phyloP scores from a whole-genome alignment of 306 rosid species.

The Lathyrus oleraceus region DNA sequence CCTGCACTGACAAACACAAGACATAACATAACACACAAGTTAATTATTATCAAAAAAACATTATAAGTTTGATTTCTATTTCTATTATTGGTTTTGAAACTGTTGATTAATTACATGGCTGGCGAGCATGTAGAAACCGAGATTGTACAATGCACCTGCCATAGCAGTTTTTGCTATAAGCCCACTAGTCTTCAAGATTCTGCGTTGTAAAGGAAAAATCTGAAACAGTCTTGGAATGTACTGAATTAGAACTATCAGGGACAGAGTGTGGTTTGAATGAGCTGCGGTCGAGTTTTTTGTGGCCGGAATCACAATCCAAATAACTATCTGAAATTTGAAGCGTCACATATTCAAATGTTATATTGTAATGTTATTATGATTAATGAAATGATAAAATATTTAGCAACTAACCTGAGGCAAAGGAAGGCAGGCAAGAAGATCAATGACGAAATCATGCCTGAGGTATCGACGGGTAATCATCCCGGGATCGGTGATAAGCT shows the following conservation, averaged over 20 bases:
- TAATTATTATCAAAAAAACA: conserved; percentile 8
- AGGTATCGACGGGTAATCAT: conserved; percentile 65
- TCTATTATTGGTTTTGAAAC: not conserved
- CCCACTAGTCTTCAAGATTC: conserved; percentile 74
- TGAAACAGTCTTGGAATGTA: conserved; percentile 71
- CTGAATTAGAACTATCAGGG: conserved; percentile 79
- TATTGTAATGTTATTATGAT: not conserved
- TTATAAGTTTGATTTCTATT: not conserved
- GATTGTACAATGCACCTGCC: conserved; percentile 85
- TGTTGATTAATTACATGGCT: conserved; percentile 59
- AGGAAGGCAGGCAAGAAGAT: conserved; percentile 76
- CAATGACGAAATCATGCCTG: conserved; percentile 56
- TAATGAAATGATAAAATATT: not conserved
- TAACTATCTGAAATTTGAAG: conserved; percentile 55
- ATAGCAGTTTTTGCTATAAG: conserved; percentile 76
- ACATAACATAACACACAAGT: conserved; percentile 1
- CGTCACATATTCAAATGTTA: not conserved
- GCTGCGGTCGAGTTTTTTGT: conserved; percentile 54
- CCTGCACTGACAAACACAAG: conserved; percentile 67
- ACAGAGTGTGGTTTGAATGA: conserved; percentile 68
- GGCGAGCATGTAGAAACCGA: conserved; percentile 66
- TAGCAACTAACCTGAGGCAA: conserved; percentile 64
- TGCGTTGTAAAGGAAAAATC: conserved; percentile 69
- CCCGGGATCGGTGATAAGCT: conserved; percentile 60
- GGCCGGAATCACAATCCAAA: conserved; percentile 81